These are phyloP conservation scores for Dactylellina sp. DNA, from an alignment of 2,329 filamentous ascomycete genomes.

Conservation along the genomic window DNA sequence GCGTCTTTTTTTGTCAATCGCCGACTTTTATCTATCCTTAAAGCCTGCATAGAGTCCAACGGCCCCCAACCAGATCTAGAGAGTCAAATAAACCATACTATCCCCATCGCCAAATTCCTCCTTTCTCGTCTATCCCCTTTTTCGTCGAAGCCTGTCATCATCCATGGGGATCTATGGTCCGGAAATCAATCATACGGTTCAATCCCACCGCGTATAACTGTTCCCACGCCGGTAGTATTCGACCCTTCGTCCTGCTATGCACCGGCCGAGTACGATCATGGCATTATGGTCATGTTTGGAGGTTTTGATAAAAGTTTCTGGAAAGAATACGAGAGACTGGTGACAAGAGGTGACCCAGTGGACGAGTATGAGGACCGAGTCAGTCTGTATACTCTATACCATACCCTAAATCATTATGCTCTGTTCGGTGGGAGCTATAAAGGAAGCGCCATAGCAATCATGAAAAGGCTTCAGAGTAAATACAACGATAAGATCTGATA, in stretches of 20 bases:
- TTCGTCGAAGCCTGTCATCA: constrained; percentile 69
- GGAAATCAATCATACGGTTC: constrained; percentile 65
- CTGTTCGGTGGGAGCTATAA: constrained; percentile 86
- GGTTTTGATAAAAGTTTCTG: constrained; percentile 80
- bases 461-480: constrained; percentile 78
- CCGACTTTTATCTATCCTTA: constrained; percentile 75
- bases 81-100: constrained; percentile 71
- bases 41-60: constrained; percentile 66
- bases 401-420: constrained; percentile 88
- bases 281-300: constrained; percentile 97
- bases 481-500: constrained; percentile 68
- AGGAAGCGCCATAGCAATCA: constrained; percentile 80
- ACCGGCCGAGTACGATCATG: constrained; percentile 89
- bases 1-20: constrained; percentile 85
- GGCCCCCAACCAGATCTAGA: constrained; percentile 74
- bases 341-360: constrained; percentile 82
- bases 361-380: constrained; percentile 88
- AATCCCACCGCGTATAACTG: constrained; percentile 34
- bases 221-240: constrained; percentile 69
- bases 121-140: constrained; percentile 43
- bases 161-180: constrained; percentile 95
- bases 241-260: constrained; percentile 85
- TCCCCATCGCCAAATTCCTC: constrained; percentile 31
- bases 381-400: constrained; percentile 86
- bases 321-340: constrained; percentile 78